Evolutionary conservation across 495 filamentous ascomycete genomes (phyloP).

Genomic region (Podospora australis): DNA sequence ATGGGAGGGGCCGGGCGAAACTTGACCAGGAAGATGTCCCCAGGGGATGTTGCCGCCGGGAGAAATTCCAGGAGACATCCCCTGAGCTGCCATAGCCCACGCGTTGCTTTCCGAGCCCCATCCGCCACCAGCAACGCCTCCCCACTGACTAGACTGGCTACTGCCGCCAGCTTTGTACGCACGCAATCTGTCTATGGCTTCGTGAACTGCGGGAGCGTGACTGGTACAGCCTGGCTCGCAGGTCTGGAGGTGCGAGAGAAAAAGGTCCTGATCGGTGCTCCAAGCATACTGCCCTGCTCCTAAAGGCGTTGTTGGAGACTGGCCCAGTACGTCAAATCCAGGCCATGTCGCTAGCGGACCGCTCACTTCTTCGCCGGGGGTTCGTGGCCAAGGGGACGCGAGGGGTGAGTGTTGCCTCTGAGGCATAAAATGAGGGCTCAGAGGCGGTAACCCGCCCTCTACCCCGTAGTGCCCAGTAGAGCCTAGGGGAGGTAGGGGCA

Average conservation of each 20-base stretch:
- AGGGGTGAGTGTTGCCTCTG: constrained; percentile 6
- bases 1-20: constrained; percentile 8
- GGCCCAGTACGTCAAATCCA: constrained; percentile 10
- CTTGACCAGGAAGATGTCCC: constrained; percentile 1
- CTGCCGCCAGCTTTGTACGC: constrained; percentile 9
- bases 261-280: constrained; percentile 13
- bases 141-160: constrained; percentile 2
- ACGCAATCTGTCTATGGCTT: constrained; percentile 19
- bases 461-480: background rate
- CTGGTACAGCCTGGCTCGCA: constrained; percentile 24
- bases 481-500: background rate
- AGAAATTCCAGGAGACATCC: constrained; percentile 6
- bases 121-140: constrained; percentile 1
- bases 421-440: constrained; percentile 7
- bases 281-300: constrained; percentile 14
- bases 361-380: constrained; percentile 5
- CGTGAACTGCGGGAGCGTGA: constrained; percentile 26
- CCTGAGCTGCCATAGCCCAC: background rate
- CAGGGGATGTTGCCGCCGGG: constrained; percentile 6
- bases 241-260: constrained; percentile 9
- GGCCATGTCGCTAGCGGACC: constrained; percentile 15
- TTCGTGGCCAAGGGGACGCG: constrained; percentile 12
- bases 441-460: background rate
- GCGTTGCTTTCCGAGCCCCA: constrained; percentile 9
- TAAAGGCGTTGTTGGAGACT: constrained; percentile 2